These are phyloP conservation scores for Incumbomyces lentus DNA, from an alignment of 2,329 filamentous ascomycete species.

Conservation along the genomic window DNA sequence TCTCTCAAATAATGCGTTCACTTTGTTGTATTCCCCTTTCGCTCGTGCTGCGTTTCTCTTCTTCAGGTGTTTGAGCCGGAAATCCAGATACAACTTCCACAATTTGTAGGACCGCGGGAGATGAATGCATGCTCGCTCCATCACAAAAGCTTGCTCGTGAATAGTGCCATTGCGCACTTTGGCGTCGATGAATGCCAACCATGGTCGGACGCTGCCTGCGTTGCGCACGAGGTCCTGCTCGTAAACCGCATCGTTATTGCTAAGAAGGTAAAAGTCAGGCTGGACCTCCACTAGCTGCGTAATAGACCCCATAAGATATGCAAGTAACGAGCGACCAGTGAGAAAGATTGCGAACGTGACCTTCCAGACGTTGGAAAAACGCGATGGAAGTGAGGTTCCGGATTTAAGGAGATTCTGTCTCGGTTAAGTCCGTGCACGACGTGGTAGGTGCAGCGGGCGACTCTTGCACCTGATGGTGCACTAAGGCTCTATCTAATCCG, in stretches of 20 bases:
- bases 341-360: too few species aligned
- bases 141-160: slow-evolving; percentile 75
- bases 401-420: too few species aligned
- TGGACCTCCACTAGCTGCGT: slow-evolving; percentile 6
- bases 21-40: slow-evolving; percentile 74
- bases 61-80: slow-evolving; percentile 70
- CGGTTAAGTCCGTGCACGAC: too few species aligned
- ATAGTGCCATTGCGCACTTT: slow-evolving; percentile 77
- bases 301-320: not conserved
- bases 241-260: slow-evolving; percentile 85
- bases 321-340: too few species aligned
- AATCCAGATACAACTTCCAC: slow-evolving; percentile 92
- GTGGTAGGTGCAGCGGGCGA: too few species aligned
- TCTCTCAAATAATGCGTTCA: slow-evolving; percentile 88
- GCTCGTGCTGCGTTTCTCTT: slow-evolving; percentile 75
- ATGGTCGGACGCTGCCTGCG: slow-evolving; percentile 76
- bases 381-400: too few species aligned
- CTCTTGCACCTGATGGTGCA: too few species aligned
- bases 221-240: slow-evolving; percentile 91
- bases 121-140: slow-evolving; percentile 83
- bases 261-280: slow-evolving; percentile 25
- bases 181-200: slow-evolving; percentile 87
- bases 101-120: slow-evolving; percentile 94
- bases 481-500: too few species aligned
- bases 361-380: too few species aligned